Base-by-base conservation (phyloP, 2,329 filamentous ascomycete species). In the Ceratocystis huliohia region DNA sequence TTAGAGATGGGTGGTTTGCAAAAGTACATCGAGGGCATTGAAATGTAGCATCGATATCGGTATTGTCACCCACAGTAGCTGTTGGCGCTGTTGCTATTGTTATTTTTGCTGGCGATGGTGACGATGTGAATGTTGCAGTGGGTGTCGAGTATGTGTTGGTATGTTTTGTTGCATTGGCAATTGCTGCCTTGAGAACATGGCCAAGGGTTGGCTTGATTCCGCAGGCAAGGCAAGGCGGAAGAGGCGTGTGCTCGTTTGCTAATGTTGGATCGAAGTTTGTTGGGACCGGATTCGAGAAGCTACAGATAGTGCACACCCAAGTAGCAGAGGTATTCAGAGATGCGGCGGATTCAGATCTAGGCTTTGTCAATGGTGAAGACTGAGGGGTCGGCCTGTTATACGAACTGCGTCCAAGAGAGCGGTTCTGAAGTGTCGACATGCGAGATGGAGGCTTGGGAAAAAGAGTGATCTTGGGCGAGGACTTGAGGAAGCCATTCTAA, bases 291-390 rank as follows among this genome's bases (percentile, higher is more conserved):
- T 97, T 97, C 8, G 92, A 93, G 73, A 96, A 95, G 70, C 89
- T 93, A 79, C 93, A 97, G 72, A 97, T 97, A 1, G 89, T 88
- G 77, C 93, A 97, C 22, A 97, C 87, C 93, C 93, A 97, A 3
- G 91, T 96, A 5, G 89, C 90, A 68, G 80, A 83, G 70, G 80
- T 82, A 15, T 79, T 74, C 28, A 46, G 45, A 15, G 62, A 7
- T 30, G 45, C 25, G 15, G 46, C 7, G 15, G 56, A 48, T 45
- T 37, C 4, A 3, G 44, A 41, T 28, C 48, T 44, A n/a, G 50
- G 25, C 15, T 64, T 50, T 53, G 25, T n/a, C 22, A 20, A 30
- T 28, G 61, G n/a, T 10, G 59, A 25, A 28, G 67, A 33, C 20
- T 56, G 61, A 17, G 48, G 20, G 6, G 30, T 37, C 15, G 65